These are phyloP conservation scores for Aspergillus jensenii DNA, from an alignment of 2,329 filamentous ascomycete genomes.

Conservation along the genomic window DNA sequence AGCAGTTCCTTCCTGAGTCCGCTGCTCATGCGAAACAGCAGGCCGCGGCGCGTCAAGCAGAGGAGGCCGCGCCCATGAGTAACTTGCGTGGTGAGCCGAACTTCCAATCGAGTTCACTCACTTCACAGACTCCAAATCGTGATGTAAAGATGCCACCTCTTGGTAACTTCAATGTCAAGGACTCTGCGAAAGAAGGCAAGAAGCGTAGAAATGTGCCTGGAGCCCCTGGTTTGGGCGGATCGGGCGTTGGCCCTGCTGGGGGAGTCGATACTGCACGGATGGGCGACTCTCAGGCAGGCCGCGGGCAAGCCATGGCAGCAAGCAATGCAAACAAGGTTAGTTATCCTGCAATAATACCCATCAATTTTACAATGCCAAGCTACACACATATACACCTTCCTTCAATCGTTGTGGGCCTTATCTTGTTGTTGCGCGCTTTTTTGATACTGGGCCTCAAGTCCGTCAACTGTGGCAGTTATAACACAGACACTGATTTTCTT, in stretches of 20 bases:
- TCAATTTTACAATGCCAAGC: background rate
- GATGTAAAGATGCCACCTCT: slow-evolving; percentile 79
- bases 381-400: background rate
- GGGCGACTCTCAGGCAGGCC: slow-evolving; percentile 34
- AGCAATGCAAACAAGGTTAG: slow-evolving; percentile 54
- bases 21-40: slow-evolving; percentile 67
- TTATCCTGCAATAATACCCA: background rate
- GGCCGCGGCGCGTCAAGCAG: slow-evolving; percentile 60
- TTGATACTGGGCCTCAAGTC: background rate
- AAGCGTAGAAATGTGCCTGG: slow-evolving; percentile 69
- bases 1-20: slow-evolving; percentile 95
- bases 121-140: slow-evolving; percentile 53
- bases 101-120: slow-evolving; percentile 44
- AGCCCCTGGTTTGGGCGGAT: slow-evolving; percentile 33
- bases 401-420: background rate
- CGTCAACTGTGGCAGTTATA: background rate
- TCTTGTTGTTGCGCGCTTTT: background rate
- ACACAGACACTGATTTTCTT: background rate
- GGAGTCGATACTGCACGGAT: slow-evolving; percentile 32
- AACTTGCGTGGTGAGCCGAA: slow-evolving; percentile 58
- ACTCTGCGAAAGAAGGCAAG: slow-evolving; percentile 85
- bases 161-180: slow-evolving; percentile 85
- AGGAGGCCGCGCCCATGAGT: slow-evolving; percentile 68
- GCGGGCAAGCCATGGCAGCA: slow-evolving; percentile 38
- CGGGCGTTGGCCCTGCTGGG: slow-evolving; percentile 34